Conservation (phyloP, 805 yeast species). For the Cyberlindnera saturnus region DNA sequence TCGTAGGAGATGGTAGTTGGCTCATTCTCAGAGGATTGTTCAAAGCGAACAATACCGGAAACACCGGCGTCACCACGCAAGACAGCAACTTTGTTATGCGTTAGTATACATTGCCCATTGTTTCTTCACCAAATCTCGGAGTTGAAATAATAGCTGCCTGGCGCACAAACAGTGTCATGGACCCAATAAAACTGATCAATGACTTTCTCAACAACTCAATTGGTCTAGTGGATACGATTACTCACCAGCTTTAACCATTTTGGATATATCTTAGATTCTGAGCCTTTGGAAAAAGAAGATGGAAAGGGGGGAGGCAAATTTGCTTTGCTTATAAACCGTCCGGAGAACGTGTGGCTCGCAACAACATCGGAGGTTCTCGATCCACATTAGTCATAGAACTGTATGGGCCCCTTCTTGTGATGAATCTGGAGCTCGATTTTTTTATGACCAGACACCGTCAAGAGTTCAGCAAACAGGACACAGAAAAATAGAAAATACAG, state of each 20-base stretch:
- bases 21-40: slow-evolving; percentile 70
- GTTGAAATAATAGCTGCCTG: not conserved
- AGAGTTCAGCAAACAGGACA: too few species aligned
- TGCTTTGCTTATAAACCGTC: not conserved
- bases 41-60: slow-evolving; percentile 80
- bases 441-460: too few species aligned
- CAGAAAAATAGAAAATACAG: too few species aligned
- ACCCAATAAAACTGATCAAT: too few species aligned
- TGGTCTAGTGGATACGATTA: not conserved
- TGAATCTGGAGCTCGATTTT: too few species aligned
- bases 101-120: slow-evolving; percentile 2
- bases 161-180: too few species aligned
- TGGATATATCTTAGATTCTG: slow-evolving; percentile 1
- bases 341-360: not conserved
- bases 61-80: slow-evolving; percentile 93
- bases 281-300: not conserved
- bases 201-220: too few species aligned
- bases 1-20: slow-evolving; percentile 89
- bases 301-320: not conserved
- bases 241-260: slow-evolving; percentile 27
- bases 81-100: slow-evolving; percentile 66
- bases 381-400: too few species aligned
- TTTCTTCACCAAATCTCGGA: not conserved
- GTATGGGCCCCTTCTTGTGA: too few species aligned
- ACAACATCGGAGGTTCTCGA: not conserved